Base-by-base conservation (phyloP, 495 filamentous ascomycete genomes). In the Xylaria venustula region DNA sequence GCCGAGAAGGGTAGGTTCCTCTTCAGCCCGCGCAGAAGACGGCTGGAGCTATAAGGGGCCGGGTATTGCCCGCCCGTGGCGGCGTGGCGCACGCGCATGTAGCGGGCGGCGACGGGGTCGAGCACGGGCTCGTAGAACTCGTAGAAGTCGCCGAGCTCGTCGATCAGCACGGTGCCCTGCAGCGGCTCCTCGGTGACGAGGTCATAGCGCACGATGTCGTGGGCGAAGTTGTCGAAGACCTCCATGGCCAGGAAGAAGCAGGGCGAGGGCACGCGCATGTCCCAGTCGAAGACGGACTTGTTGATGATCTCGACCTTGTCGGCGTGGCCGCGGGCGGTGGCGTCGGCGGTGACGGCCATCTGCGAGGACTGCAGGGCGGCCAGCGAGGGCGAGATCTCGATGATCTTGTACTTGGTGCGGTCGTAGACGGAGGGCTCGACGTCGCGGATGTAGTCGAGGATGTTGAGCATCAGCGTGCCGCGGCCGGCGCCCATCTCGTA, bases 161-260 rank as follows among this genome's bases (percentile, higher is more conserved):
- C 91, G 74, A 98, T 91, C 22, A 98, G 76, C 11, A 97, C 94
- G 40, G 83, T 85, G 41, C 90, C 91, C 75, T 99, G 94, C 47
- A 94, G 81, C 0, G 93, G 88, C 48, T 85, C 69, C 67, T 90
- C 87, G 17, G 91, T 95, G 34, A 73, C 67, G 6, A 82, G 75
- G 73, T 97, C 86, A 79, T 96, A 97, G 64, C 94, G 91, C 66
- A 99, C 84, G 41, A 86, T 81, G 77, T 99, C 94, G 77, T 99
- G 94, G 22, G 90, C 87, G 75, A 99, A 98, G 75, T 99, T 99
- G 77, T 99, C 94, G 67, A 97, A 93, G 57, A 99, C 94, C 71
- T 99, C 94, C 66, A 99, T 87, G n/a, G 93, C 94, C 4, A 99
- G 83, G 79, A 99, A 97, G 79, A 94, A 99, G 79, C 94, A 97